Evolutionary conservation across 2,329 filamentous ascomycete species (phyloP).

Genomic region (Aureobasidium mangrovei): DNA sequence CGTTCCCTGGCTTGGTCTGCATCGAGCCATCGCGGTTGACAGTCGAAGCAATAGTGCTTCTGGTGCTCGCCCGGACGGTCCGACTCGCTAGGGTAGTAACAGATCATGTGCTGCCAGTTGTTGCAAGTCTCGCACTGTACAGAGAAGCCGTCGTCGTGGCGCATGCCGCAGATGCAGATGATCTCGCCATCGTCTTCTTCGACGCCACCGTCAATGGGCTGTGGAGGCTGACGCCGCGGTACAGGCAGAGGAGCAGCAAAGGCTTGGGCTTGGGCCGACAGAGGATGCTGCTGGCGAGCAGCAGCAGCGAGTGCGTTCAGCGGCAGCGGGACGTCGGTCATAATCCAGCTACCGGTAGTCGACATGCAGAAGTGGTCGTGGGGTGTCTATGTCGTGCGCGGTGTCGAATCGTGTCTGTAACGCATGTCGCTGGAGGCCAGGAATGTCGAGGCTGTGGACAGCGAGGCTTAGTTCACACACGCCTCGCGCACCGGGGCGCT

Average conservation of each 20-base stretch:
- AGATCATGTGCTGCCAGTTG: slow-evolving; percentile 97
- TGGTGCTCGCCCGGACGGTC: slow-evolving; percentile 50
- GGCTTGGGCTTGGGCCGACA: not conserved
- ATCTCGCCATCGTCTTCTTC: slow-evolving; percentile 86
- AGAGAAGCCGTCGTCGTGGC: slow-evolving; percentile 94
- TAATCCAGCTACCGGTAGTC: slow-evolving; percentile 7
- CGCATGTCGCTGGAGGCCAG: slow-evolving; percentile 11
- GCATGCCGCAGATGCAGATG: slow-evolving; percentile 92
- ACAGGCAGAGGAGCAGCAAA: not conserved
- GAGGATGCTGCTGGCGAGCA: not conserved
- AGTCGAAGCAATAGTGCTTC: slow-evolving; percentile 82
- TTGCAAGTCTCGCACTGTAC: slow-evolving; percentile 94
- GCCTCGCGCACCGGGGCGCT: not conserved
- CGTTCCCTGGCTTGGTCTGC: slow-evolving; percentile 38
- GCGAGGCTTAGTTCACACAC: slow-evolving; percentile 4
- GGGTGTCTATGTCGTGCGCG: slow-evolving; percentile 10
- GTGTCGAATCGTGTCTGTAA: slow-evolving; percentile 5
- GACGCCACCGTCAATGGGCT: slow-evolving; percentile 4
- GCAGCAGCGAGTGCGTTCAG: slow-evolving; percentile 12
- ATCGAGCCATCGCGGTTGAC: slow-evolving; percentile 69
- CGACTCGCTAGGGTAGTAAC: slow-evolving; percentile 74
- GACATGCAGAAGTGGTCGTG: not conserved
- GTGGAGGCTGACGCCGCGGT: slow-evolving; percentile 3
- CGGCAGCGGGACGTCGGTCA: slow-evolving; percentile 11
- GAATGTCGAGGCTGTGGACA: slow-evolving; percentile 11